Base-by-base conservation (phyloP, 1,284 basidiomycete genomes). In the Entoloma clypeatum region DNA sequence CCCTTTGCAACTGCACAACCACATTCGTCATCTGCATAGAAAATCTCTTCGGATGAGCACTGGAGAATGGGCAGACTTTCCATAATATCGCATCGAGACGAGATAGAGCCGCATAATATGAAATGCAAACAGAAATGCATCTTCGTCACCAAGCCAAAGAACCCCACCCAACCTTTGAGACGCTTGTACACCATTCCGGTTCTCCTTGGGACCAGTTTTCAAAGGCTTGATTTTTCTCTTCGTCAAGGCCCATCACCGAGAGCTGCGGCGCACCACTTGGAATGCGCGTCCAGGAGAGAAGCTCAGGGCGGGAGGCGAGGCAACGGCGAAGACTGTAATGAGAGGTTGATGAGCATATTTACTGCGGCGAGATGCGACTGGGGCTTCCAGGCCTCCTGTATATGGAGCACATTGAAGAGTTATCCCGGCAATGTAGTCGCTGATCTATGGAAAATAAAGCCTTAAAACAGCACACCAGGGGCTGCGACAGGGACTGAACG, bases 241-340 rank as follows among this genome's bases (percentile, higher is more conserved):
- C 45, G 43, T 69, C 62, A 36, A 75, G 72, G 1, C 69, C 71
- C 39, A 48, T 58, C 3, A 63, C 63, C 71, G 72, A 77, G 34
- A 61, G 56, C 38, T 62, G 59, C 61, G 73, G 68, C 5, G 72
- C 69, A 13, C 71, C 68, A 70, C 68, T 53, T 77, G 75, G 25
- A 76, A 47, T 8, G 69, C 71, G 21, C 71, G 52, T 17, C 74
- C 71, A 54, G 72, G 76, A 11, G 73, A 74, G 53, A 77, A 75
- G 3, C 68, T 67, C 27, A 75, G 48, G 59, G 59, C 16, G 69
- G 71, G 6, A 73, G 57, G 4, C 67, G 58, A 17, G 59, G 52
- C 31, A 71, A 63, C 17, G 56, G 53, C 27, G 59, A 65, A 35
- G 57, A 47, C 5, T 53, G 47, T 13, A 59, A 51, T 3, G 62